These are phyloP conservation scores for Suaeda aralocaspica DNA, from an alignment of 148 eudicot species.

Conservation along the genomic window DNA sequence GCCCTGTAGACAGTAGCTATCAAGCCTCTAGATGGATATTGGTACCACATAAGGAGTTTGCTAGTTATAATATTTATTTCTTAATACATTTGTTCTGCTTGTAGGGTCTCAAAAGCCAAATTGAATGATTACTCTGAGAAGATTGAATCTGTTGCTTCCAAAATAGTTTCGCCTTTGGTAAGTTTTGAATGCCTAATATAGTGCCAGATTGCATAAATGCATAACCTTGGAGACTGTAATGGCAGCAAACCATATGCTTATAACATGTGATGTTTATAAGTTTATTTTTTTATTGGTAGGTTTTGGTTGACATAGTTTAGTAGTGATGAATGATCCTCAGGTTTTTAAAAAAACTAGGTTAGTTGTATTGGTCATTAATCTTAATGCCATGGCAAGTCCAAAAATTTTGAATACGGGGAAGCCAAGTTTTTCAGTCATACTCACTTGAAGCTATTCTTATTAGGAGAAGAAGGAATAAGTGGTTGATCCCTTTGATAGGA, in stretches of 20 bases:
- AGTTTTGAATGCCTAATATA: slow-evolving; percentile 20
- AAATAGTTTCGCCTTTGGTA: slow-evolving; percentile 53
- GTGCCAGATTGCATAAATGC: background rate
- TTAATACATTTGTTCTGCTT: too few species aligned
- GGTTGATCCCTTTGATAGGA: background rate
- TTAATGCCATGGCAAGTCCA: background rate
- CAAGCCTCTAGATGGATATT: background rate
- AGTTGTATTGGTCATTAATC: too few species aligned
- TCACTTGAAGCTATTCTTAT: background rate
- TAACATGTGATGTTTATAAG: background rate
- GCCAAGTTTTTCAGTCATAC: background rate
- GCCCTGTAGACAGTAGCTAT: background rate
- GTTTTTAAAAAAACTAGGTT: too few species aligned
- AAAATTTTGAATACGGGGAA: background rate
- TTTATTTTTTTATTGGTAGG: too few species aligned
- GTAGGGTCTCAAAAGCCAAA: slow-evolving; percentile 70
- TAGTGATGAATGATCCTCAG: too few species aligned
- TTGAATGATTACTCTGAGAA: slow-evolving; percentile 82
- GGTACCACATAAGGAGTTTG: too few species aligned
- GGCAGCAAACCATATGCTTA: slow-evolving; percentile 1
- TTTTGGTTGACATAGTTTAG: too few species aligned
- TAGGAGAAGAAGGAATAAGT: background rate
- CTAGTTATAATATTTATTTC: too few species aligned
- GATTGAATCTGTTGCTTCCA: slow-evolving; percentile 77
- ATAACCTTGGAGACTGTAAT: background rate